Evolutionary conservation across 495 filamentous ascomycete species (phyloP).

Genomic region (Trichoderma erinaceum): DNA sequence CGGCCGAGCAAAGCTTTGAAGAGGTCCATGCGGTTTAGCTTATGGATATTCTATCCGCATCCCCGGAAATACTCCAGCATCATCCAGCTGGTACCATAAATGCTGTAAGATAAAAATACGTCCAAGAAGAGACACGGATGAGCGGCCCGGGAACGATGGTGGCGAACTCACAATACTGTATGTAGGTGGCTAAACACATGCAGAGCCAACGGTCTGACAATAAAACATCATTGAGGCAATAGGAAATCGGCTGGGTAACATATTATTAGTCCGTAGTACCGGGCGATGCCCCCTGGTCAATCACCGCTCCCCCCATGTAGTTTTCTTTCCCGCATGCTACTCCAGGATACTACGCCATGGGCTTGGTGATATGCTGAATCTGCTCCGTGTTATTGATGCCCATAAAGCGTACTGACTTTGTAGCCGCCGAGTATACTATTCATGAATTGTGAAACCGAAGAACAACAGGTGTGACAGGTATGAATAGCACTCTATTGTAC

Average conservation of each 20-base stretch:
- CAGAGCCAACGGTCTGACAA: not conserved
- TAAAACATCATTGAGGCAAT: not conserved
- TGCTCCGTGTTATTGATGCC: not conserved
- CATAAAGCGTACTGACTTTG: too few relatives aligned
- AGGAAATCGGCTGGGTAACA: not conserved
- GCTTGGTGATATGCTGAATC: not conserved
- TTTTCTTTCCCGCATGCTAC: not conserved
- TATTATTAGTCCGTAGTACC: too few relatives aligned
- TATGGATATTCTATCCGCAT: too few relatives aligned
- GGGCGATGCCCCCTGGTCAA: not conserved
- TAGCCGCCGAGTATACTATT: too few relatives aligned
- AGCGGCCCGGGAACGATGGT: constrained; percentile 1
- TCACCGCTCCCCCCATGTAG: not conserved
- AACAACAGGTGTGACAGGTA: too few relatives aligned
- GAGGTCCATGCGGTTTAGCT: too few relatives aligned
- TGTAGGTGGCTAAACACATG: not conserved
- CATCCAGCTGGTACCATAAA: not conserved
- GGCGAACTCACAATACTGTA: not conserved
- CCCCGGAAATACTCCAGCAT: not conserved
- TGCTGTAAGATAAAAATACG: not conserved
- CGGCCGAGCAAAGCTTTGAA: too few relatives aligned
- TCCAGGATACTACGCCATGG: not conserved
- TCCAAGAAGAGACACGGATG: not conserved
- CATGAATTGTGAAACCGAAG: too few relatives aligned
- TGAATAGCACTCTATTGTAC: not conserved